phyloP scores from a whole-genome alignment of 345 rosid genomes.

The Citrus mangshanensis region DNA sequence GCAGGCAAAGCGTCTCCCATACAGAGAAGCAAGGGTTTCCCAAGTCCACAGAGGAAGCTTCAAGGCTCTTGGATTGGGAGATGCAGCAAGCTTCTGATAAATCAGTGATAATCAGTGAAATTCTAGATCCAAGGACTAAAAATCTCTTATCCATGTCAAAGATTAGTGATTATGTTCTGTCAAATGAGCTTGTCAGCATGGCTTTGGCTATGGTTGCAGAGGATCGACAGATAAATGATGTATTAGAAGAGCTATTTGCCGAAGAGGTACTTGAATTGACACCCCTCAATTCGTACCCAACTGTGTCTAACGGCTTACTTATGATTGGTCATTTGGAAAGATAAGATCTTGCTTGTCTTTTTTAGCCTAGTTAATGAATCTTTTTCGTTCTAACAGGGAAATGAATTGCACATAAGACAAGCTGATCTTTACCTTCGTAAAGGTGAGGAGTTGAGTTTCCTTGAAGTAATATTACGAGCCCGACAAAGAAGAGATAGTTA shows the following conservation, averaged over 20 bases:
- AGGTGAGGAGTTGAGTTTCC: slow-evolving; percentile 67
- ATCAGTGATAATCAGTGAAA: slow-evolving; percentile 71
- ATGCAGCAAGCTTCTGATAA: slow-evolving; percentile 80
- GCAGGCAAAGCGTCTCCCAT: slow-evolving; percentile 75
- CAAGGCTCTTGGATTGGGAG: slow-evolving; percentile 74
- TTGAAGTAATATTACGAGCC: slow-evolving; percentile 52
- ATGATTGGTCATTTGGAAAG: background rate
- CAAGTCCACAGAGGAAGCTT: slow-evolving; percentile 43
- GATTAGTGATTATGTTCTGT: slow-evolving; percentile 70
- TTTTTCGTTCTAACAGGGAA: slow-evolving; percentile 41
- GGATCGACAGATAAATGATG: slow-evolving; percentile 68
- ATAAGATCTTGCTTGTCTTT: no score
- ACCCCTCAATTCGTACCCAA: background rate
- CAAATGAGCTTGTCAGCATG: slow-evolving; percentile 83
- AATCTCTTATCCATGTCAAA: slow-evolving; percentile 64
- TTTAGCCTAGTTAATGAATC: background rate
- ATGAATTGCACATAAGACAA: slow-evolving; percentile 62
- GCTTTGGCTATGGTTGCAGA: slow-evolving; percentile 84
- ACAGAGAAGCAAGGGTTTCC: slow-evolving; percentile 36
- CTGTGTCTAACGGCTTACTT: background rate
- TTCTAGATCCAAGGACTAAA: slow-evolving; percentile 70
- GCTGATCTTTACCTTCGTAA: slow-evolving; percentile 56
- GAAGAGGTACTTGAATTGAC: slow-evolving; percentile 52
- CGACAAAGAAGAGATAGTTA: slow-evolving; percentile 55
- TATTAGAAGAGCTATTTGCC: slow-evolving; percentile 67